These are phyloP conservation scores for Blastobotrys chiropterorum DNA, from an alignment of 805 yeast genomes.

Conservation along the genomic window DNA sequence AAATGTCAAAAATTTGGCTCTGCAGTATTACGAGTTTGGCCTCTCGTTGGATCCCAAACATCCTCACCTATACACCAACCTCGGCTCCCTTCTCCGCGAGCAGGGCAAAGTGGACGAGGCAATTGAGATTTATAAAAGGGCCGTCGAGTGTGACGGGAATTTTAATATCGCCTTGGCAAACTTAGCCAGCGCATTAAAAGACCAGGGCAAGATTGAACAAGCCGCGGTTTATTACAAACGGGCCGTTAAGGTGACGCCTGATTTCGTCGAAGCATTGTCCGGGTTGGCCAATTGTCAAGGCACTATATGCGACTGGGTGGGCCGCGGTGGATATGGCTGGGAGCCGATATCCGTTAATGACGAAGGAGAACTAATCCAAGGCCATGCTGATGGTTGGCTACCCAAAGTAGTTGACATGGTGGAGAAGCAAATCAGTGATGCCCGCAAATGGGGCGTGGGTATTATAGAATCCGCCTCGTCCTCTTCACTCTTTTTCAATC, in stretches of 20 bases:
- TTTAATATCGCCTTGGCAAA: constrained; percentile 30
- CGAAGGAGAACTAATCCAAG: constrained; percentile 19
- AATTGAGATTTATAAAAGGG: constrained; percentile 26
- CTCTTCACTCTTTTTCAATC: constrained; percentile 9
- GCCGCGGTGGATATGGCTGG: constrained; percentile 26
- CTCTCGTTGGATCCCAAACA: constrained; percentile 28
- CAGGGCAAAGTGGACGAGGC: constrained; percentile 27
- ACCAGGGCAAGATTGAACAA: constrained; percentile 26
- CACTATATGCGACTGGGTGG: constrained; percentile 29
- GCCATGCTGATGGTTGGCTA: constrained; percentile 26
- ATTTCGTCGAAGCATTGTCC: constrained; percentile 28
- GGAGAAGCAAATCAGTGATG: constrained; percentile 21
- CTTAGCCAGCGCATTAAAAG: constrained; percentile 29
- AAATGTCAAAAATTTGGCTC: constrained; percentile 18
- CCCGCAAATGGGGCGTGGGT: constrained; percentile 26
- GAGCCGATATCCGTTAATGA: constrained; percentile 25
- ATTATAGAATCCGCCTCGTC: constrained; percentile 12
- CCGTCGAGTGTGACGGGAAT: constrained; percentile 27
- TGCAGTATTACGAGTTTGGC: constrained; percentile 27
- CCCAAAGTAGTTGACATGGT: constrained; percentile 18
- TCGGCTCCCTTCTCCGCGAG: constrained; percentile 29
- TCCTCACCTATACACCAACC: constrained; percentile 31
- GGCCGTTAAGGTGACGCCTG: constrained; percentile 27
- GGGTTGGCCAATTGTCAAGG: constrained; percentile 29
- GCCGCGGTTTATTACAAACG: constrained; percentile 27